phyloP scores from a whole-genome alignment of 1,284 basidiomycete species.

The Paramarasmius palmivorus region DNA sequence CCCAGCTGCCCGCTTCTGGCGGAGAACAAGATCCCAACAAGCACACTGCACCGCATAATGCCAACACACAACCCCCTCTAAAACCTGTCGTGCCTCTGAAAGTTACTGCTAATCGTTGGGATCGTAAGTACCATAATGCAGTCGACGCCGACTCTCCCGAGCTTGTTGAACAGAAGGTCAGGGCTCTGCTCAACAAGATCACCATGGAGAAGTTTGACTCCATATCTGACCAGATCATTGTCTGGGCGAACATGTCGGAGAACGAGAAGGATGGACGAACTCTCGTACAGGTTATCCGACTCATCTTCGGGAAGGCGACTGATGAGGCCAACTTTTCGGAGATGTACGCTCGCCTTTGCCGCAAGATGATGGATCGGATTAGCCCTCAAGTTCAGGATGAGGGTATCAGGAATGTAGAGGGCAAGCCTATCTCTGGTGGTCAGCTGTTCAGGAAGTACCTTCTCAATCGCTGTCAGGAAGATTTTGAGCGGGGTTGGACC shows the following conservation, averaged over 20 bases:
- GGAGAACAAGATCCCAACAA: conserved; percentile 58
- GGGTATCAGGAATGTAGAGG: conserved; percentile 73
- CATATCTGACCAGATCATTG: conserved; percentile 90
- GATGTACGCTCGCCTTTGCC: conserved; percentile 95
- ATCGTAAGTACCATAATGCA: conserved; percentile 37
- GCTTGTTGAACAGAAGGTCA: conserved; percentile 92
- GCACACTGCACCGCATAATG: conserved; percentile 15
- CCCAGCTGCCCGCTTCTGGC: too few species aligned
- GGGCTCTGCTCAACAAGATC: conserved; percentile 91
- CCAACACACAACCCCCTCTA: conserved; percentile 20
- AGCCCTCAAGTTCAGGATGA: conserved; percentile 88
- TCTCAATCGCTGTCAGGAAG: conserved; percentile 90
- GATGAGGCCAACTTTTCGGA: conserved; percentile 95
- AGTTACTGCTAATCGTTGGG: conserved; percentile 85
- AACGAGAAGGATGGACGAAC: conserved; percentile 93
- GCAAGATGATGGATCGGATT: conserved; percentile 92
- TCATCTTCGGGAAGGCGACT: conserved; percentile 97
- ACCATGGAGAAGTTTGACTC: conserved; percentile 97
- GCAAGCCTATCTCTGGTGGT: conserved; percentile 86
- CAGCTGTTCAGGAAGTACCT: conserved; percentile 95
- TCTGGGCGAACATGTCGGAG: conserved; percentile 93
- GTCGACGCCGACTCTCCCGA: conserved; percentile 73
- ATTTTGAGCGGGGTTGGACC: conserved; percentile 87
- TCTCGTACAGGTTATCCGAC: conserved; percentile 92
- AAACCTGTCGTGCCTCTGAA: conserved; percentile 80